Evolutionary conservation across 2,329 filamentous ascomycete genomes (phyloP).

Genomic region (Bertia moriformis): DNA sequence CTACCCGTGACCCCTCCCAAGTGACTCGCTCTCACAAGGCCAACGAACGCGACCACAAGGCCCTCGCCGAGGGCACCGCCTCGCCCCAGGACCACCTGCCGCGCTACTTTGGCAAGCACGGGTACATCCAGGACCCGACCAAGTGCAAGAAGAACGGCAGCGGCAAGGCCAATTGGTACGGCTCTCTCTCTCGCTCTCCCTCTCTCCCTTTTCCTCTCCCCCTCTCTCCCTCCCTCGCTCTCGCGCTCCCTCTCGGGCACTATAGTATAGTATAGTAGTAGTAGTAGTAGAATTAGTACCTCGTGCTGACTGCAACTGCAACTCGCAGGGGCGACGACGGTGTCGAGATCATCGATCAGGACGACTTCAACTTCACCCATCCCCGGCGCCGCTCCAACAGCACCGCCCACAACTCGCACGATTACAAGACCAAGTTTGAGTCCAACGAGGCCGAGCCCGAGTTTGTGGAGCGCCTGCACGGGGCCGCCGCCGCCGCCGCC

Average conservation of each 20-base stretch:
- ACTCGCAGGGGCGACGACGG: conserved; percentile 71
- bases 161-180: conserved; percentile 88
- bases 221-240: conserved; percentile 1
- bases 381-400: conserved; percentile 86
- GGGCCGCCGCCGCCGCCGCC: conserved; percentile 40
- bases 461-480: conserved; percentile 77
- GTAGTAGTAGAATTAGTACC: neutral
- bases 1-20: no score
- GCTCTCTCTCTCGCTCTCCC: conserved; percentile 2
- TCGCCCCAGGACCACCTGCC: conserved; percentile 61
- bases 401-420: conserved; percentile 55
- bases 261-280: neutral
- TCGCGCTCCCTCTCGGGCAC: conserved; percentile 1
- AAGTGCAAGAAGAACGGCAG: conserved; percentile 94
- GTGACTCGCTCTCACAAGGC: conserved; percentile 97
- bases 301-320: neutral
- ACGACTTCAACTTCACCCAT: conserved; percentile 71
- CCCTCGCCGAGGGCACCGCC: conserved; percentile 61
- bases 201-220: conserved; percentile 4
- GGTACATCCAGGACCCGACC: conserved; percentile 72
- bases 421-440: conserved; percentile 97
- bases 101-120: conserved; percentile 83
- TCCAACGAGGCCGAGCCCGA: conserved; percentile 76
- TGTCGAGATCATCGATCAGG: conserved; percentile 73
- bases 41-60: conserved; percentile 83